A percentile compares a stretch with the other conserved stretches of the same genome.
phyloP scores from a whole-genome alignment of 75 land plant genomes.

The Azolla pinnata region DNA sequence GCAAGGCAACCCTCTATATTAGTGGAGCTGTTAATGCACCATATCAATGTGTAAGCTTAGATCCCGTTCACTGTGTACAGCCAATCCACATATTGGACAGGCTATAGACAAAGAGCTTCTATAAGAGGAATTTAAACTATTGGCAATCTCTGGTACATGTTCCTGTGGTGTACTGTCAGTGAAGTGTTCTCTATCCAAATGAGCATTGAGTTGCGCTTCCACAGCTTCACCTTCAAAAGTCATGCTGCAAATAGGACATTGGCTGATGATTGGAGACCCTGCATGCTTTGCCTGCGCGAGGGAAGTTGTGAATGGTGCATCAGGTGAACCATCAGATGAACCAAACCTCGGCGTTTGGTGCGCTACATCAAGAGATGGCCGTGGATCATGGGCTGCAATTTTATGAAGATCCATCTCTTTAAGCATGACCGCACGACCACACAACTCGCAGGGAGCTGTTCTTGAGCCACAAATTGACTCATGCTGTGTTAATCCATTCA shows the following conservation, averaged over 20 bases:
- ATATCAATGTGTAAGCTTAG: constrained; percentile 31
- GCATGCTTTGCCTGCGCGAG: not conserved
- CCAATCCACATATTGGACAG: constrained; percentile 38
- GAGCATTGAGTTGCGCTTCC: constrained; percentile 13
- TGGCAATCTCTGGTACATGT: not conserved
- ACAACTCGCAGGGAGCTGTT: constrained; percentile 76
- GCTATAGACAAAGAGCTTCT: constrained; percentile 18
- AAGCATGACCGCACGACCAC: constrained; percentile 88
- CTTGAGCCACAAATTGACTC: constrained; percentile 91
- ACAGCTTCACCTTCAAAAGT: constrained; percentile 17
- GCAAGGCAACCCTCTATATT: too few relatives aligned
- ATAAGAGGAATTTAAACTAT: not conserved
- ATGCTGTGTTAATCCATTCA: constrained; percentile 72
- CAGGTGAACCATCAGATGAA: not conserved
- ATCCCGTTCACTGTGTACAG: constrained; percentile 39
- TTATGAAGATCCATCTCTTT: constrained; percentile 92
- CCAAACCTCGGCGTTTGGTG: not conserved
- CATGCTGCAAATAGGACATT: constrained; percentile 26
- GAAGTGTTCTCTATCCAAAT: constrained; percentile 27
- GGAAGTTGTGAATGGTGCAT: too few relatives aligned
- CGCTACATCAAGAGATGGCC: not conserved
- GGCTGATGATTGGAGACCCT: not conserved
- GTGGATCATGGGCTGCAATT: constrained; percentile 58
- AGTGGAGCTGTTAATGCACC: constrained; percentile 29
- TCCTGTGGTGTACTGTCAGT: not conserved